A percentile compares a stretch with the other conserved stretches of the same genome.
These are phyloP conservation scores for Penicillium occitanis DNA, from an alignment of 2,329 filamentous ascomycete genomes.

Conservation along the genomic window DNA sequence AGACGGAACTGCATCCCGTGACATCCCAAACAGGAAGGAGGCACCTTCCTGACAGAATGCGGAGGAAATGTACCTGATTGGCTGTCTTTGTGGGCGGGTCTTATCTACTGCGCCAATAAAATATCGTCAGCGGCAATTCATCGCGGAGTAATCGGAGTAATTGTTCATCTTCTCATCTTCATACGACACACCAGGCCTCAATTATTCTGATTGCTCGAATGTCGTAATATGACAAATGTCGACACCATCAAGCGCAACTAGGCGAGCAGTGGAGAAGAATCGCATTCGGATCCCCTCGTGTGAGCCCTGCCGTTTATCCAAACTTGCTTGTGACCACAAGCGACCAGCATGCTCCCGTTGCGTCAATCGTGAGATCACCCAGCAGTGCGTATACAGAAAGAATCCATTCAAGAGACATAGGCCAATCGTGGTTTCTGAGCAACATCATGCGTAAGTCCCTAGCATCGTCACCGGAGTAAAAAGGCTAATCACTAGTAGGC, in stretches of 20 bases:
- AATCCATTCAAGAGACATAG: conserved; percentile 18
- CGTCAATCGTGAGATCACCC: conserved; percentile 15
- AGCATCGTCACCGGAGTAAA: no score
- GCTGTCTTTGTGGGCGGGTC: background rate
- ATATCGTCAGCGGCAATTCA: background rate
- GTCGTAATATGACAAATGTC: background rate
- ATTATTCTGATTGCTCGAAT: background rate
- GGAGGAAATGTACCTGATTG: background rate
- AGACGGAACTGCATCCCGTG: no score
- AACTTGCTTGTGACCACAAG: conserved; percentile 18
- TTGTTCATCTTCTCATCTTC: background rate
- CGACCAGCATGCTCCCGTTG: conserved; percentile 19
- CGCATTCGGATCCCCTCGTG: conserved; percentile 17
- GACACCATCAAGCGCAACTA: background rate
- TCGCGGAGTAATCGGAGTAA: conserved; percentile 13
- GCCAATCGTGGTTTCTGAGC: conserved; percentile 9
- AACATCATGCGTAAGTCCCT: conserved; percentile 7
- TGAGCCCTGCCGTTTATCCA: conserved; percentile 19
- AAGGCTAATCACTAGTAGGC: background rate
- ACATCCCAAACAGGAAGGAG: background rate
- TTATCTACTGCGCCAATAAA: background rate
- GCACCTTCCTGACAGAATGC: background rate
- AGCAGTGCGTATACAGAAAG: conserved; percentile 18
- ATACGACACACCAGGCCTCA: background rate
- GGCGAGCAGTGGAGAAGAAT: conserved; percentile 15